Evolutionary conservation across 73 alveolate genomes (phyloP).

Genomic region (Paramecium pentaurelia): DNA sequence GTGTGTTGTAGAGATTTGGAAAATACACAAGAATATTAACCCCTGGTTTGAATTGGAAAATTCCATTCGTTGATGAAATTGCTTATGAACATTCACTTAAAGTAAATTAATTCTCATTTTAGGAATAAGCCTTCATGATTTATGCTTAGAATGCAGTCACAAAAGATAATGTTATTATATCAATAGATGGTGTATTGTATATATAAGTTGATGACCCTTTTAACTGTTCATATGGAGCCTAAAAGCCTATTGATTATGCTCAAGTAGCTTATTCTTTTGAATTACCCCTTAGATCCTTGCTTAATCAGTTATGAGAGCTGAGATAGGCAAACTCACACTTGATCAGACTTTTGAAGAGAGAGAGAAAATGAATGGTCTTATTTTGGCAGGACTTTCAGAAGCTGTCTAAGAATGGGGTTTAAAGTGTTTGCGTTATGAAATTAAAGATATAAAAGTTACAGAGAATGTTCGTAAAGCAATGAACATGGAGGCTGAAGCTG

Average conservation of each 20-base stretch:
- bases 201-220: conserved; percentile 57
- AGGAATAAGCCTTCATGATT: conserved; percentile 80
- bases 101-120: conserved; percentile 43
- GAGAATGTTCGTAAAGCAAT: conserved; percentile 73
- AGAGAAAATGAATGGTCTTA: conserved; percentile 71
- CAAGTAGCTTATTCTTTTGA: background rate
- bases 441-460: conserved; percentile 84
- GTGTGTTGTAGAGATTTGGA: conserved; percentile 67
- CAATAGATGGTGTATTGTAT: conserved; percentile 90
- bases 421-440: conserved; percentile 80
- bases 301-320: conserved; percentile 91
- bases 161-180: conserved; percentile 88
- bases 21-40: conserved; percentile 70
- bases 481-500: conserved; percentile 86
- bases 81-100: conserved; percentile 71
- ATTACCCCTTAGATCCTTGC: conserved; percentile 64
- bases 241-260: conserved; percentile 44
- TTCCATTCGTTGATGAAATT: conserved; percentile 75
- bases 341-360: conserved; percentile 88
- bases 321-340: conserved; percentile 77
- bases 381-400: conserved; percentile 71
- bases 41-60: conserved; percentile 85
- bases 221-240: conserved; percentile 52
- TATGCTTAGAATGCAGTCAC: conserved; percentile 82
- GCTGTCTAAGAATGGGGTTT: conserved; percentile 88